phyloP scores from a whole-genome alignment of 345 rosid genomes.

The Eucalyptus camaldulensis region DNA sequence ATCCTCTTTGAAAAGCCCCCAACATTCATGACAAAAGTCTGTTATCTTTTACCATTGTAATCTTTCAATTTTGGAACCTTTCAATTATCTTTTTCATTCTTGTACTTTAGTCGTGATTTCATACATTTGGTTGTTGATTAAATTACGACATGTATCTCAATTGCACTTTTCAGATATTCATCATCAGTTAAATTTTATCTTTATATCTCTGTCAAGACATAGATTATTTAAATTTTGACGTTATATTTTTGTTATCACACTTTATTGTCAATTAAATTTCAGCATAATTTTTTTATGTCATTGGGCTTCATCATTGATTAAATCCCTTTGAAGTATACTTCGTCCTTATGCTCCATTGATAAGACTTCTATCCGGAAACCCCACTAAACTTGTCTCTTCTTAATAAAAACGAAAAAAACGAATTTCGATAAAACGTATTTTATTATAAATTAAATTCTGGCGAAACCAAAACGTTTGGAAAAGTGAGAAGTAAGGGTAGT shows the following conservation, averaged over 20 bases:
- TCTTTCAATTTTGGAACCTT: background rate
- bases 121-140: background rate
- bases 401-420: no score
- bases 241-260: background rate
- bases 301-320: background rate
- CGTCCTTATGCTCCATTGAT: background rate
- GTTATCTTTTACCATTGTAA: background rate
- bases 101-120: background rate
- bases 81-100: background rate
- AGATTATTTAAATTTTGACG: no score
- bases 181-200: background rate
- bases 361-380: no score
- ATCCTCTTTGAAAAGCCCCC: background rate
- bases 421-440: no score
- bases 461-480: background rate
- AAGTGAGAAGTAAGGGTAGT: background rate
- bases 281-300: background rate
- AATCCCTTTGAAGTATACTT: background rate
- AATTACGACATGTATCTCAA: background rate
- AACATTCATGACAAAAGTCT: background rate
- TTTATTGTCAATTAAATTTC: background rate
- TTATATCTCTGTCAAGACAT: rapidly evolving
- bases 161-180: rapidly evolving
- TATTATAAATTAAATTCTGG: background rate
- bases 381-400: no score